These are phyloP conservation scores for Colletotrichum liriopes DNA, from an alignment of 2,329 filamentous ascomycete species.

Conservation along the genomic window DNA sequence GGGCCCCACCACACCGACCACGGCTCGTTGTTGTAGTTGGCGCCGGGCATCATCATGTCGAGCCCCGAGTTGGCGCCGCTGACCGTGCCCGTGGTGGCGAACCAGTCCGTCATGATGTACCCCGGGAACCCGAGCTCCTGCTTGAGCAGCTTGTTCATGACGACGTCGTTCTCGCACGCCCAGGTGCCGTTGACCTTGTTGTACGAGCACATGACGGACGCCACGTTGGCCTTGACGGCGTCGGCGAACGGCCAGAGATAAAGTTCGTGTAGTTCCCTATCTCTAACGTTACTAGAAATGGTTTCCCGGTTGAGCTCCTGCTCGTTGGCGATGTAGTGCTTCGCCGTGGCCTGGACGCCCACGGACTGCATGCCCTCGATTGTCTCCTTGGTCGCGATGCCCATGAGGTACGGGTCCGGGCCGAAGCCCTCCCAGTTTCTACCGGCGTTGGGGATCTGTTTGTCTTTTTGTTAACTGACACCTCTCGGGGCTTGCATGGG, in stretches of 20 bases:
- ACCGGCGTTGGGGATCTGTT: conserved; percentile 75
- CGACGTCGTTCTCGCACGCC: conserved; percentile 75
- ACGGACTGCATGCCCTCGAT: conserved; percentile 70
- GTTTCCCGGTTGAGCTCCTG: conserved; percentile 74
- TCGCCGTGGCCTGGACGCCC: conserved; percentile 57
- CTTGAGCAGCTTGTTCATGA: conserved; percentile 76
- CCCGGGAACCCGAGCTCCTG: conserved; percentile 82
- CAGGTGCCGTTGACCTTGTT: conserved; percentile 80
- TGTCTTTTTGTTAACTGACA: no score
- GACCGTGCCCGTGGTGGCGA: conserved; percentile 81
- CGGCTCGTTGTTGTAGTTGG: conserved; percentile 63
- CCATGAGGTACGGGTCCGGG: conserved; percentile 81
- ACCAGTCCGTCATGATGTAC: conserved; percentile 76
- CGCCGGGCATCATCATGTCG: conserved; percentile 88
- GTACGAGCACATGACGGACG: conserved; percentile 81
- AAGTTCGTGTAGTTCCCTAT: conserved; percentile 78
- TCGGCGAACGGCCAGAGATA: conserved; percentile 80
- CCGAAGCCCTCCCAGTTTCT: conserved; percentile 91
- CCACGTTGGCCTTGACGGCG: conserved; percentile 76
- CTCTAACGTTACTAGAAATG: conserved; percentile 72
- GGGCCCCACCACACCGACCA: conserved; percentile 67
- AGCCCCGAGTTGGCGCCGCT: conserved; percentile 77
- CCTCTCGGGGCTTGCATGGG: no score
- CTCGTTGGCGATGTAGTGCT: conserved; percentile 79
- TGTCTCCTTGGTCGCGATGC: conserved; percentile 74